A percentile compares a stretch with the other conserved stretches of the same genome.
These are phyloP conservation scores for Quercus mongolica DNA, from an alignment of 306 rosid genomes.

Conservation along the genomic window DNA sequence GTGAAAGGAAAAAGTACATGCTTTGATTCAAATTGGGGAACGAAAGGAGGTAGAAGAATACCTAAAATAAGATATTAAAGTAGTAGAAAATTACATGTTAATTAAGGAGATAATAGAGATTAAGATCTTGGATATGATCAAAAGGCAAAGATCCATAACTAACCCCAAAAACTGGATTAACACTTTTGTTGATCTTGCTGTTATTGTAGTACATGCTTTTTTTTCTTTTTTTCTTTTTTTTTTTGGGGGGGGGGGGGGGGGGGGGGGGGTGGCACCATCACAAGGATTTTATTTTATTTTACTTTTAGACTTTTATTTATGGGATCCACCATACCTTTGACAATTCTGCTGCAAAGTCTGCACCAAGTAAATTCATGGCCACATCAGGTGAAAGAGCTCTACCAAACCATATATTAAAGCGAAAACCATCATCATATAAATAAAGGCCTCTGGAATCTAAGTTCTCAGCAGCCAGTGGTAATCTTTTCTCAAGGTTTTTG, in stretches of 20 bases:
- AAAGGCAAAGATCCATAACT: no score
- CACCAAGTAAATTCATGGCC: constrained; percentile 87
- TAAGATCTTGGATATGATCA: no score
- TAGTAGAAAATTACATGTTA: no score
- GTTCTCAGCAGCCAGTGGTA: constrained; percentile 77
- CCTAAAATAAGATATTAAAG: no score
- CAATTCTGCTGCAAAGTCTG: constrained; percentile 82
- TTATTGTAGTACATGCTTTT: not conserved
- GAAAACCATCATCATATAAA: constrained; percentile 80
- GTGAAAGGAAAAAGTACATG: not conserved
- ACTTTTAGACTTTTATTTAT: not conserved
- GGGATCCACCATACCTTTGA: constrained; percentile 68
- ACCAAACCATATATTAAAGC: constrained; percentile 91
- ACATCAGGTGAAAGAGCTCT: constrained; percentile 86
- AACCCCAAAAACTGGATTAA: no score
- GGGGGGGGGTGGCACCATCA: no score
- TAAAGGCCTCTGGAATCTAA: constrained; percentile 93
- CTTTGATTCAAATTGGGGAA: no score
- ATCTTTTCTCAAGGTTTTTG: constrained; percentile 58
- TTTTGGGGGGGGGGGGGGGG: no score
- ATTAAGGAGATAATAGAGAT: no score
- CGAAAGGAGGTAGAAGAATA: no score
- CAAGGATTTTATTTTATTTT: not conserved
- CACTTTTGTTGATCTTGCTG: no score
- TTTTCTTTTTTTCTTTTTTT: not conserved